Conservation (phyloP, 805 yeast genomes). For the Priceomyces melissophilus region DNA sequence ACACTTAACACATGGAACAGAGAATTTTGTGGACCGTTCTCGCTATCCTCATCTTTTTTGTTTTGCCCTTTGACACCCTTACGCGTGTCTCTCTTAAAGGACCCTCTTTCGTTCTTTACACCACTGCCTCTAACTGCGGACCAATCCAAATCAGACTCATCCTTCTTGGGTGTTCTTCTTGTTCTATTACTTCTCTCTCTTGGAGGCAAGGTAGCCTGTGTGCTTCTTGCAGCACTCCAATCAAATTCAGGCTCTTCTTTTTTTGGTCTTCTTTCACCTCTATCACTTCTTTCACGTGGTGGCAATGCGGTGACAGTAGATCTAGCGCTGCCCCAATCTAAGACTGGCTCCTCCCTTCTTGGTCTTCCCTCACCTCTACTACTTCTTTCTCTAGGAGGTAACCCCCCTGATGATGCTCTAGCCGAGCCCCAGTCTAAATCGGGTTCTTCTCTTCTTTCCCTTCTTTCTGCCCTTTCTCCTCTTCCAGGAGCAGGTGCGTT, state of each 20-base stretch:
- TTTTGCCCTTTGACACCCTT: constrained; percentile 26
- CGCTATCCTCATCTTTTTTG: constrained; percentile 4
- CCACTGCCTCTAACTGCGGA: constrained; percentile 27
- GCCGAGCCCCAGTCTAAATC: constrained; percentile 50
- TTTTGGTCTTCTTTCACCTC: constrained; percentile 26
- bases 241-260: constrained; percentile 39
- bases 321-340: constrained; percentile 59
- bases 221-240: constrained; percentile 38
- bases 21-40: constrained; percentile 27
- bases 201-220: constrained; percentile 22
- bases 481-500: constrained; percentile 20
- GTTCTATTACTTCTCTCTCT: constrained; percentile 26
- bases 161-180: constrained; percentile 18
- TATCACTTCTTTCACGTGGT: constrained; percentile 15
- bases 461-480: constrained; percentile 20
- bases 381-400: constrained; percentile 36
- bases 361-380: constrained; percentile 19
- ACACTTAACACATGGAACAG: constrained; percentile 30
- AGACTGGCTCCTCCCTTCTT: constrained; percentile 51
- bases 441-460: constrained; percentile 30
- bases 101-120: constrained; percentile 14
- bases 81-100: constrained; percentile 23
- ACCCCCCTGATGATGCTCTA: constrained; percentile 24
- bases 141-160: constrained; percentile 26
- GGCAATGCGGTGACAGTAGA: constrained; percentile 18